Percentiles rank a stretch among this genome's conserved stretches.
These are phyloP conservation scores for Mycena kentingensis DNA, from an alignment of 768 basidiomycete species.

Conservation along the genomic window DNA sequence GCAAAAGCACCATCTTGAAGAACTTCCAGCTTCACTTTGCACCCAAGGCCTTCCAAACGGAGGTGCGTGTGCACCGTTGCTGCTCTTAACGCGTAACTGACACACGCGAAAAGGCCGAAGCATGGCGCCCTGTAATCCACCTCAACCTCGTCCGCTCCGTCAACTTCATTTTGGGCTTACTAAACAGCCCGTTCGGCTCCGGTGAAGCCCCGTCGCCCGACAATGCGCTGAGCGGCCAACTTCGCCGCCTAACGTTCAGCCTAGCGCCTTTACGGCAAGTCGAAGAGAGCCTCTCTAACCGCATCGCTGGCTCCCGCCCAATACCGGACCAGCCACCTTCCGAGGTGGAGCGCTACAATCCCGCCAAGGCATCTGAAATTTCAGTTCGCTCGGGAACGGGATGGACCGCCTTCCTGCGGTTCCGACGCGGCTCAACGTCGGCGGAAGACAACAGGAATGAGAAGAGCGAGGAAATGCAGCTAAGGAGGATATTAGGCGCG, in stretches of 20 bases:
- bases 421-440: slow-evolving; percentile 32
- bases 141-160: slow-evolving; percentile 65
- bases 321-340: slow-evolving; percentile 4
- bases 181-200: slow-evolving; percentile 12
- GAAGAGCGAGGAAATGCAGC: slow-evolving; percentile 40
- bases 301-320: slow-evolving; percentile 39
- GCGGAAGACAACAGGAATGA: slow-evolving; percentile 15
- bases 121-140: slow-evolving; percentile 68
- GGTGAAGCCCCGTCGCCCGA: slow-evolving; percentile 21
- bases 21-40: slow-evolving; percentile 65
- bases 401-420: slow-evolving; percentile 51
- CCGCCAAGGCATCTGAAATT: slow-evolving; percentile 47
- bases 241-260: slow-evolving; percentile 49
- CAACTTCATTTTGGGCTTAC: slow-evolving; percentile 40
- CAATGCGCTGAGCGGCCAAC: slow-evolving; percentile 33
- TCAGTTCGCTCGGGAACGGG: slow-evolving; percentile 48
- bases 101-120: slow-evolving; percentile 36
- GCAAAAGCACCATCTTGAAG: slow-evolving; percentile 68
- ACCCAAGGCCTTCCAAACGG: slow-evolving; percentile 58
- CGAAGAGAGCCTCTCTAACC: slow-evolving; percentile 49
- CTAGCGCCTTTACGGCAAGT: slow-evolving; percentile 58
- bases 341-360: slow-evolving; percentile 32
- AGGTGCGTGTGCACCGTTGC: slow-evolving; percentile 36
- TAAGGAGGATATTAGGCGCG: slow-evolving; percentile 52
- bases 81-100: background rate